Conservation (phyloP, 352 stramenopile species). For the Phytophthora rubi region DNA sequence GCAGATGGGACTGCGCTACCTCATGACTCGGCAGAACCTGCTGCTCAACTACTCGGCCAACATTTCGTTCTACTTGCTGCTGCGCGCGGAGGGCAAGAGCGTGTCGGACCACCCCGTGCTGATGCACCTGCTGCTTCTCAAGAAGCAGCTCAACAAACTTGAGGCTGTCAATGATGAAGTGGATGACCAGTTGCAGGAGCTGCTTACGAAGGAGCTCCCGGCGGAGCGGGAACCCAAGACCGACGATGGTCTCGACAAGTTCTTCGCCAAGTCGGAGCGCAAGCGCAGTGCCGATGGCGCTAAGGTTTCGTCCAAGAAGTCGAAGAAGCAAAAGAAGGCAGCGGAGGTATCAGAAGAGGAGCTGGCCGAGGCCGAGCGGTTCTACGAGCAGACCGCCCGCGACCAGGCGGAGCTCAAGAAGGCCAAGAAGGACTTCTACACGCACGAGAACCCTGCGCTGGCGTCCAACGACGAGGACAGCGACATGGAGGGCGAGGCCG, state of each 20-base stretch:
- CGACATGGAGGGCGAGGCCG: slow-evolving; percentile 78
- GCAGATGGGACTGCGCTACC: slow-evolving; percentile 75
- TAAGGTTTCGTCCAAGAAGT: slow-evolving; percentile 30
- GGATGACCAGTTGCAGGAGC: slow-evolving; percentile 63
- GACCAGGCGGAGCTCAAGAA: slow-evolving; percentile 64
- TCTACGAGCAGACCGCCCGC: slow-evolving; percentile 70
- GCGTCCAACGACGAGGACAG: slow-evolving; percentile 70
- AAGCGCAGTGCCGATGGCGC: slow-evolving; percentile 37
- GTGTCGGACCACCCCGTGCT: slow-evolving; percentile 82
- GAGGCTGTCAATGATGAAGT: slow-evolving; percentile 60
- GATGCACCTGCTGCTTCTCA: slow-evolving; percentile 74
- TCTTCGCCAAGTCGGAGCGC: slow-evolving; percentile 53
- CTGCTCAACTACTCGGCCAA: slow-evolving; percentile 87
- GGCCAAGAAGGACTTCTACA: slow-evolving; percentile 83
- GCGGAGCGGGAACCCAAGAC: slow-evolving; percentile 42
- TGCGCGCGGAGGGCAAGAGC: slow-evolving; percentile 81
- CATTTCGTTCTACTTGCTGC: slow-evolving; percentile 88
- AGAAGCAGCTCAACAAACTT: slow-evolving; percentile 80
- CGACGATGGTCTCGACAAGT: slow-evolving; percentile 75
- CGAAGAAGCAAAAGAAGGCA: slow-evolving; percentile 61
- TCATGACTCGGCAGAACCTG: slow-evolving; percentile 82
- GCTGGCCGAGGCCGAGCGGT: slow-evolving; percentile 64
- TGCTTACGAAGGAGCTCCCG: slow-evolving; percentile 74
- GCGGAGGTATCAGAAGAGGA: slow-evolving; percentile 49
- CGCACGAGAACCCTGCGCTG: slow-evolving; percentile 65